Evolutionary conservation across 148 eudicot genomes (phyloP).

Genomic region (Rhododendron ovatum): DNA sequence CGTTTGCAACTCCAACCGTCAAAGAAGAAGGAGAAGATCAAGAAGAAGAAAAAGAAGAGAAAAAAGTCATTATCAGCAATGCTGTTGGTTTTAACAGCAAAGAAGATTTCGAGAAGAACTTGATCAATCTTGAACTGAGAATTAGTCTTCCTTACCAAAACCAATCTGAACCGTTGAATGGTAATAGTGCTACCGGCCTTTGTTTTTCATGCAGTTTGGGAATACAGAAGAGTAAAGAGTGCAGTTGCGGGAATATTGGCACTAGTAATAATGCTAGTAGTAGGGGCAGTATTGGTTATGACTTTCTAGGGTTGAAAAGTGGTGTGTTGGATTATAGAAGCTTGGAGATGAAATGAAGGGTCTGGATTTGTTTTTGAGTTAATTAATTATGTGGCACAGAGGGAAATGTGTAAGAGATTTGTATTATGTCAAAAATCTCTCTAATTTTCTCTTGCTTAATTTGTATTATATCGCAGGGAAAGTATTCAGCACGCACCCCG

Average conservation of each 20-base stretch:
- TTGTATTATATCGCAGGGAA: constrained; percentile 11
- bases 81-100: background rate
- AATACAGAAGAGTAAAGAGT: constrained; percentile 44
- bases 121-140: constrained; percentile 64
- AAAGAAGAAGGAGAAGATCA: constrained; percentile 9
- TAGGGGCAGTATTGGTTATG: constrained; percentile 33
- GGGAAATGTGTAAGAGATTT: background rate
- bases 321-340: constrained; percentile 66
- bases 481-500: background rate
- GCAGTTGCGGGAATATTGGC: constrained; percentile 40
- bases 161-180: constrained; percentile 22
- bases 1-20: constrained; percentile 31
- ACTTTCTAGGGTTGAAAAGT: constrained; percentile 67
- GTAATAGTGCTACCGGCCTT: constrained; percentile 17
- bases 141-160: constrained; percentile 73
- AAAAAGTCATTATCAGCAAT: background rate
- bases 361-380: background rate
- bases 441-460: constrained; percentile 7
- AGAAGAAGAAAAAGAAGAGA: constrained; percentile 1
- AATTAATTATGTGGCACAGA: background rate
- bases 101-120: constrained; percentile 4
- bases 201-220: constrained; percentile 75
- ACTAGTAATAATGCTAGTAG: constrained; percentile 32
- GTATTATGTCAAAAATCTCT: constrained; percentile 9
- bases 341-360: constrained; percentile 64